phyloP scores from a whole-genome alignment of 805 yeast species.

The Hanseniaspora meyeri region DNA sequence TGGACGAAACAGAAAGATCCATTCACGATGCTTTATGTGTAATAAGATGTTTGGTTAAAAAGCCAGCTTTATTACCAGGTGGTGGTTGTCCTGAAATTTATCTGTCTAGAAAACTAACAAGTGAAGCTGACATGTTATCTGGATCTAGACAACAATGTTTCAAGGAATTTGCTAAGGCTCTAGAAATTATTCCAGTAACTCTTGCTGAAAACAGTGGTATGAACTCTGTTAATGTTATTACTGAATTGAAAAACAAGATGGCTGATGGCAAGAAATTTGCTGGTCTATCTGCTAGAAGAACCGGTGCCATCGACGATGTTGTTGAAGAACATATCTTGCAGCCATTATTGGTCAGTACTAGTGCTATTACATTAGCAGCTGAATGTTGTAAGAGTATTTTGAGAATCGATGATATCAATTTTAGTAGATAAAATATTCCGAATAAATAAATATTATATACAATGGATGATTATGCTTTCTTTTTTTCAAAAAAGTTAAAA shows the following conservation, averaged over 20 bases:
- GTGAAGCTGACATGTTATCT: conserved; percentile 57
- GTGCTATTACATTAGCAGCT: conserved; percentile 87
- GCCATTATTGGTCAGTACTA: conserved; percentile 87
- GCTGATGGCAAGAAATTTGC: conserved; percentile 83
- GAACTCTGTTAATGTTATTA: conserved; percentile 80
- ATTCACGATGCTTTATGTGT: conserved; percentile 96
- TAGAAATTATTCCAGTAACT: conserved; percentile 87
- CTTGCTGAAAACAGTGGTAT: conserved; percentile 92
- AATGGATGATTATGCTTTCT: background rate
- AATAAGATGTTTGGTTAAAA: conserved; percentile 75
- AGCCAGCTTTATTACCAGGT: conserved; percentile 86
- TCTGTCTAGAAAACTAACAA: conserved; percentile 58
- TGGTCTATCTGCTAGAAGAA: conserved; percentile 90
- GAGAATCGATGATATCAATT: conserved; percentile 93
- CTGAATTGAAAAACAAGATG: conserved; percentile 83
- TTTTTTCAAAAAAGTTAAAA: background rate
- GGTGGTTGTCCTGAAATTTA: conserved; percentile 98
- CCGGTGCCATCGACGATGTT: conserved; percentile 74
- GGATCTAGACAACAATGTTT: conserved; percentile 87
- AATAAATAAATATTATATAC: background rate
- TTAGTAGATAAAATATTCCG: conserved; percentile 48
- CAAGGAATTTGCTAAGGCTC: conserved; percentile 82
- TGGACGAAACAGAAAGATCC: conserved; percentile 95
- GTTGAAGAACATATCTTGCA: conserved; percentile 89
- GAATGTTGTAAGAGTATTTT: conserved; percentile 92